Evolutionary conservation across 257 asterid genomes (phyloP), one percentile per base, ranked within the genome.

Genomic region (Gardenia jasminoides): DNA sequence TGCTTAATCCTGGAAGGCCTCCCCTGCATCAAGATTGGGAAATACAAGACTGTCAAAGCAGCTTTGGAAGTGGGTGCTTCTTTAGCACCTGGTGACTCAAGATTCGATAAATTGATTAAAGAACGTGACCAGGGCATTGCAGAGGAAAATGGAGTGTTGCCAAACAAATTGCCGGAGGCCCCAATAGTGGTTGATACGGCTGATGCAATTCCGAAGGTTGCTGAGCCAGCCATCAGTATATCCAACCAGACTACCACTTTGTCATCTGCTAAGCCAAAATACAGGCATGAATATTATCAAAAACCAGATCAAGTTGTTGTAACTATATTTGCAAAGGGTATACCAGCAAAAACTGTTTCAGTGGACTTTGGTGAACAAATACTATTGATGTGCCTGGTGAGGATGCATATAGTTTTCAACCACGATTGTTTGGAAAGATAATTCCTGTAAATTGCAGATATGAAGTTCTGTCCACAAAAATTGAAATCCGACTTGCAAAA

Each of bases 311-410:
- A 93, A 88, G 96, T 90, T 44, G 99, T 96, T 70, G 93, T 96
- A 69, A 91, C 99, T 61, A 87, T 96, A 80, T 93, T 96, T 80
- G 98, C 99, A 3, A 96, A 92, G 89, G 91, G 96, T 47, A 83
- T 96, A 72, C 94, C 95, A 59, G 85, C 92, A 28, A 83, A 85
- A 76, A 79, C 77, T 62, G 90, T 93, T 22, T 81, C 82, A 72
- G 88, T 93, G 78, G 98, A 92, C 76, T 96, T 90, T 72, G 99
- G 99, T 20, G 99, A 91, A 88, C 99, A 95, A 86, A 95, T 95
- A 79, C 90, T 59, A 92, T 96, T 39, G 96, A 93, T 84, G 74
- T 85, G 79, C 94, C 97, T 44, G 98, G 95, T n/a, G 97, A 89
- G 82, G 97, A 92, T 71, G 83, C 89, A 52, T 96, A 92, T 85